Base-by-base conservation (phyloP, 1,284 basidiomycete species). In the Apiotrichum laibachii region DNA sequence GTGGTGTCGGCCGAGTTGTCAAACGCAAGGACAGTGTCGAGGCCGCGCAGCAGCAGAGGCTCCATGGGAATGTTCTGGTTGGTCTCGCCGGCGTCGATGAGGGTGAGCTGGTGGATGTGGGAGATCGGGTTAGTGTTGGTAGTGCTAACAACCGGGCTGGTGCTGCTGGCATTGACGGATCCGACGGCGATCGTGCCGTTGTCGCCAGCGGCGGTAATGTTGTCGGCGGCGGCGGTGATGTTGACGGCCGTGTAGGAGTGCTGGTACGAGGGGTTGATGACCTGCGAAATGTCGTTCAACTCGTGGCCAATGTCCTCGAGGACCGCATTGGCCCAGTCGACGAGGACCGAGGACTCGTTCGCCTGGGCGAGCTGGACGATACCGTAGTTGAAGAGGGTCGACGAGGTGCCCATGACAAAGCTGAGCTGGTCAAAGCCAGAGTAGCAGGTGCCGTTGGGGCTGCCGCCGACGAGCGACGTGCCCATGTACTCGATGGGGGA, bases 1-100 rank as follows among this genome's bases (percentile, higher is more conserved):
- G 60, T 69, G 2, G 81, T 80, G 64, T 85, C 83, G 42, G 80
- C 81, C 0, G 79, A 80, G n/a, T 75, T 75, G 67, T 85, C 83
- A 31, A 82, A 76, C 0, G 81, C 82, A 53, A 84, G 60, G 64
- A 85, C 79, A 39, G 80, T 69, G 64, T 85, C 83, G 53, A 83
- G 71, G 5, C 69, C 65, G 35, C 83, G 76, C 61, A 81, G 72
- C 26, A 84, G 68, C 1, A 84, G 74, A 1, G 83, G 82, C 61
- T 81, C 80, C 42, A 83, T 64, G 0, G 82, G 82, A 39, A 83
- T 69, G 66, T 82, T 82, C 55, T 80, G 76, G 64, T 78, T 77
- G 37, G 78, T 76, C 65, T 79, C 75, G 19, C 81, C 81, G 2
- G 77, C 80, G 61, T 82, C 81, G 44, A 81, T 74, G n/a, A 82